Evolutionary conservation across 495 filamentous ascomycete species (phyloP), one percentile per base, ranked within the genome.

Genomic region (Lophiotrema nucula): DNA sequence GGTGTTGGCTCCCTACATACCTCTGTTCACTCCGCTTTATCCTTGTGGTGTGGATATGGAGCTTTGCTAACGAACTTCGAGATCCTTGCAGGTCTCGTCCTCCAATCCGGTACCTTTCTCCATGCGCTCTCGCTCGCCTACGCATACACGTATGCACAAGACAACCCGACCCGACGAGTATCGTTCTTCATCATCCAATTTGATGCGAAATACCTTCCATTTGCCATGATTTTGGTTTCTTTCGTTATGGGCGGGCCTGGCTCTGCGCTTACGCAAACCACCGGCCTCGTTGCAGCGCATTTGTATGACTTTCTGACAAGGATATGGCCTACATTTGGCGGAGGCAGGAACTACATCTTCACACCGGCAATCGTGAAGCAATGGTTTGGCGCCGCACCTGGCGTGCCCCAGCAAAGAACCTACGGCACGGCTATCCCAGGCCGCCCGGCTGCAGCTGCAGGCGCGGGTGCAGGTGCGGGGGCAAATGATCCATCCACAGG

Each of bases 1-100:
- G 83, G 82, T 92, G 88, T 76, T 80, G 81, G 83, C 84, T 83
- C 88, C 90, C 89, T 96, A 96, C 89, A 96, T 89, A 74, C 31
- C 31, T 49, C 19, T 43, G 10, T 21, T 21, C 18, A 18, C 10
- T 18, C 18, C 19, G 10, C 19, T 43, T 12, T 18, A 21, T 43
- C 19, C n/a, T n/a, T n/a, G n/a, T n/a, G n/a, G n/a, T n/a, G n/a
- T n/a, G n/a, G n/a, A n/a, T n/a, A n/a, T 33, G 28, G 1, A 26
- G 41, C 21, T 8, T 47, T 45, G 13, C 8, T 51, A 35, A 35
- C 31, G 31, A 35, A 35, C 15, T 35, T 8, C 31, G 31, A 83
- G 81, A 63, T 73, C 60, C 74, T 72, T 18, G 76, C 76, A 73
- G 79, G 78, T 26, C 58, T 72, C 35, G 61, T 84, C 43, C 70